Conservation (phyloP, 192 early-diverging fungal genomes). For the Coemansia sp. region DNA sequence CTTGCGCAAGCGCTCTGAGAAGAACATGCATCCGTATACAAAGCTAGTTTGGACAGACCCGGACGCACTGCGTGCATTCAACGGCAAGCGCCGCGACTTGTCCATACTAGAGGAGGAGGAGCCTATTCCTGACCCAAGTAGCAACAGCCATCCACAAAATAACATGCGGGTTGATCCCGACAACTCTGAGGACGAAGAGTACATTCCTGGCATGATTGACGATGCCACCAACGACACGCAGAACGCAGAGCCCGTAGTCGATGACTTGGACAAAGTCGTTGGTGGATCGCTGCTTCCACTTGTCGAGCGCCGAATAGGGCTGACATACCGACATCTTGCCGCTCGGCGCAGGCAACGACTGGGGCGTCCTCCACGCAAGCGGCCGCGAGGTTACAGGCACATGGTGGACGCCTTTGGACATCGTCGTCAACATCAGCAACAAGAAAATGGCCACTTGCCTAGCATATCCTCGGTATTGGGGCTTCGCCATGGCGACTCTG, state of each 20-base stretch:
- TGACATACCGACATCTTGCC: conserved; percentile 32
- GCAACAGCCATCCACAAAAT: neutral
- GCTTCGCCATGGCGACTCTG: neutral
- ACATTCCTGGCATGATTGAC: conserved; percentile 31
- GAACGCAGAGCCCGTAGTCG: neutral
- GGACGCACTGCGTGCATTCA: conserved; percentile 5
- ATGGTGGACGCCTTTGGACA: neutral
- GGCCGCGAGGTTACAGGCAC: neutral
- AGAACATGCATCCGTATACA: conserved; percentile 47
- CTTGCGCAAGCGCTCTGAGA: conserved; percentile 38
- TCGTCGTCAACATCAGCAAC: neutral
- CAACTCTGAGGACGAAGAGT: conserved; percentile 43
- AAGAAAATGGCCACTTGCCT: conserved; percentile 4
- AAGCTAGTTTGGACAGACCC: conserved; percentile 48
- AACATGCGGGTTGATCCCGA: conserved; percentile 14
- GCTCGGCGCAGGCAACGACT: conserved; percentile 9
- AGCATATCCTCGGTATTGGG: conserved; percentile 10
- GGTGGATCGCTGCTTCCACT: neutral
- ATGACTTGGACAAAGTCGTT: neutral
- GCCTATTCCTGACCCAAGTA: neutral
- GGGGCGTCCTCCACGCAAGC: neutral
- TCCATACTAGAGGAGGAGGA: conserved; percentile 13
- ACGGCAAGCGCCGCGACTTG: conserved; percentile 8
- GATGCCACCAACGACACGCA: conserved; percentile 7
- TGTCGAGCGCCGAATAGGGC: conserved; percentile 1